phyloP scores from a whole-genome alignment of 768 basidiomycete species.

The Trametes villosa region DNA sequence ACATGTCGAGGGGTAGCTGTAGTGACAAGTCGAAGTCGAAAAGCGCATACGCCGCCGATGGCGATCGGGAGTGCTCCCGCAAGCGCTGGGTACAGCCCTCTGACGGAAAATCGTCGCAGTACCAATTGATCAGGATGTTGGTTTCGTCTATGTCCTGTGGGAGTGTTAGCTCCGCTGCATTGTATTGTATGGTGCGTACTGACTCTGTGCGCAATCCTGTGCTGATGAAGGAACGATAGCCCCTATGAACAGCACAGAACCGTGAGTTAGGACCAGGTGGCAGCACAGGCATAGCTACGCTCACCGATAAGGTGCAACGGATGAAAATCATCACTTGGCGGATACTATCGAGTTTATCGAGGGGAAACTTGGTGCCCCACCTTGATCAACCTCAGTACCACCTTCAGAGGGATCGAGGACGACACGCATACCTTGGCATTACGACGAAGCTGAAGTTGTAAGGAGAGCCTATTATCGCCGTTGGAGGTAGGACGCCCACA shows the following conservation, averaged over 20 bases:
- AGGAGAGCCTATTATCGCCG: background rate
- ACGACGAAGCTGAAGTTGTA: background rate
- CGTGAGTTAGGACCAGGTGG: too few species aligned
- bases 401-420: too few species aligned
- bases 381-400: too few species aligned
- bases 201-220: background rate
- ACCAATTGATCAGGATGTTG: background rate
- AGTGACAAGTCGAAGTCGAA: background rate
- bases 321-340: too few species aligned
- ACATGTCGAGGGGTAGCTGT: background rate
- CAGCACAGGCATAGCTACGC: too few species aligned
- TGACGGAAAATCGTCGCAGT: background rate
- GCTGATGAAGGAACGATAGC: background rate
- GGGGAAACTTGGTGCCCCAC: too few species aligned
- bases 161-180: background rate
- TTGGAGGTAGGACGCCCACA: background rate
- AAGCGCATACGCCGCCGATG: background rate
- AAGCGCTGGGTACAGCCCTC: background rate
- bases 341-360: too few species aligned
- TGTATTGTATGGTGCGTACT: background rate
- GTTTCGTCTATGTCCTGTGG: background rate
- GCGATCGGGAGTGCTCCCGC: background rate
- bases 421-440: conserved; percentile 3
- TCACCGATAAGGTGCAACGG: too few species aligned
- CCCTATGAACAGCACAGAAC: too few species aligned